Conservation (phyloP, 345 rosid genomes). For the Lagerstroemia speciosa region DNA sequence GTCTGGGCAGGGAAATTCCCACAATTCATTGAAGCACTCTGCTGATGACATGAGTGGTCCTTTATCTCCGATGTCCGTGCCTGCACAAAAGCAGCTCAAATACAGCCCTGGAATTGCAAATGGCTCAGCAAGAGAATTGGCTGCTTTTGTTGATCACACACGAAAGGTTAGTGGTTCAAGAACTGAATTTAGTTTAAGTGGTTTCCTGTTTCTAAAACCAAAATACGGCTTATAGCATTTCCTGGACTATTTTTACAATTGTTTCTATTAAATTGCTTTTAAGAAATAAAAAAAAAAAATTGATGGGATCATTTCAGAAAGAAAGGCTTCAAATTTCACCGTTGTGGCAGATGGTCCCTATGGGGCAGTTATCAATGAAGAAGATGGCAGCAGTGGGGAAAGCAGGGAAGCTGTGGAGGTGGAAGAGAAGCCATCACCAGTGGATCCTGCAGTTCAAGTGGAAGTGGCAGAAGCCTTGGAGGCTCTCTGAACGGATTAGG, state of each 20-base stretch:
- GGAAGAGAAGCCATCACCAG: slow-evolving; percentile 99
- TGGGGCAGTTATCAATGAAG: slow-evolving; percentile 67
- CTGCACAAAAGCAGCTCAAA: slow-evolving; percentile 90
- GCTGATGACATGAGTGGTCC: slow-evolving; percentile 52
- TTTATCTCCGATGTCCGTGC: slow-evolving; percentile 61
- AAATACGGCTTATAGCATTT: neutral
- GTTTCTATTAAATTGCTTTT: too few relatives aligned
- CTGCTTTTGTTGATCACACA: slow-evolving; percentile 56
- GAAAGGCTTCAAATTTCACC: neutral
- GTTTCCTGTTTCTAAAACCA: slow-evolving; percentile 1
- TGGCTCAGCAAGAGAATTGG: slow-evolving; percentile 45
- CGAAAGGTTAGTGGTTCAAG: slow-evolving; percentile 45
- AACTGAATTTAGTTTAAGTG: neutral
- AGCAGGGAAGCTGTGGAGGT: slow-evolving; percentile 95
- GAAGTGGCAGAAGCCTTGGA: slow-evolving; percentile 99
- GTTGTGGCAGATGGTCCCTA: slow-evolving; percentile 68
- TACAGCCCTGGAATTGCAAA: slow-evolving; percentile 84
- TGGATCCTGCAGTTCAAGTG: slow-evolving; percentile 97
- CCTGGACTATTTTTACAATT: neutral
- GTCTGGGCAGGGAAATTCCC: slow-evolving; percentile 45
- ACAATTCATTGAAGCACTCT: slow-evolving; percentile 50
- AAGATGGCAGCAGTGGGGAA: slow-evolving; percentile 58
- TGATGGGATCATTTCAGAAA: too few relatives aligned
- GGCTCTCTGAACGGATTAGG: slow-evolving; percentile 85
- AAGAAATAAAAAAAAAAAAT: too few relatives aligned